Base-by-base conservation (phyloP, 2,329 filamentous ascomycete genomes). In the Ilyonectria sp. region DNA sequence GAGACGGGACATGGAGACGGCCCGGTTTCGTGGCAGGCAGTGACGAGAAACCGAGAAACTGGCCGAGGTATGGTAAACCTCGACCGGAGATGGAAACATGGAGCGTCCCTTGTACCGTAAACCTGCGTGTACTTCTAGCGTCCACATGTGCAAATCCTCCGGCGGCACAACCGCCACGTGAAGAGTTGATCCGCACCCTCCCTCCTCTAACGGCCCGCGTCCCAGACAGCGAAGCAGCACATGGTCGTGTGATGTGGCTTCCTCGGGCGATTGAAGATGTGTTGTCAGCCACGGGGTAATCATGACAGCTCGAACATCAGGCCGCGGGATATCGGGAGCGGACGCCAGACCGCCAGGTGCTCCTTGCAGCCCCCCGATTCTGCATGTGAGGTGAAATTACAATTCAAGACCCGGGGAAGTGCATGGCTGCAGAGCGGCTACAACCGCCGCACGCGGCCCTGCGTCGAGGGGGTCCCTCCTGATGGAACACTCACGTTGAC, bases 281-380 rank as follows among this genome's bases (percentile, higher is more conserved):
- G 63, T 49, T 65, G 63, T 57, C 63, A 21, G 50, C 50, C 63
- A 60, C 56, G 56, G 55, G 56, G 57, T 31, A 31, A 55, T 43
- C 43, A 52, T 33, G 63, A 50, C 62, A 60, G 50, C 50, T 56
- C 17, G 26, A 31, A 19, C 11, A 46, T 17, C 40, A 33, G 44
- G 37, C 47, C 55, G 31, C 62, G 55, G 49, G 49, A 64, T 29
- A 21, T 57, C 54, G 50, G 53, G 37, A 59, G 56, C 10, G 54
- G 61, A n/a, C 26, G 47, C 19, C 55, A 47, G 54, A 26, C 40
- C 37, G 21, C 49, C 61, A 52, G 46, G 15, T 15, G 9, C 59
- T 35, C 17, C 55, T 26, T 8, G 29, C 21, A 37, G 55, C 49
- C 21, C 49, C 19, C 46, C 37, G 26, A 57, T 40, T 29, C 49